phyloP scores from a whole-genome alignment of 441 rosid species.

The Populus trichocarpa region DNA sequence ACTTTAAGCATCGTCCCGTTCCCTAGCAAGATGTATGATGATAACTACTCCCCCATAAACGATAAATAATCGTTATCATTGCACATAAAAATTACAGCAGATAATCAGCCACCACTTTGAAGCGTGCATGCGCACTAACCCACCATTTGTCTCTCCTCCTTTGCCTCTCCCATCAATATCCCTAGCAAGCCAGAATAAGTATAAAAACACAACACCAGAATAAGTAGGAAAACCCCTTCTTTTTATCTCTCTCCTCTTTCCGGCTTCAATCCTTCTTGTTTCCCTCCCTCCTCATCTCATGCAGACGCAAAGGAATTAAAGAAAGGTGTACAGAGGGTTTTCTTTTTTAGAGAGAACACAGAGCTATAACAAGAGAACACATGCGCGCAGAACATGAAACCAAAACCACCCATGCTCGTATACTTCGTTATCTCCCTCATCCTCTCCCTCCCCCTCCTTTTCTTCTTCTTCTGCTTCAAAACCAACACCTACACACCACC shows the following conservation, averaged over 20 bases:
- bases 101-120: too few species aligned
- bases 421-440: conserved; percentile 40
- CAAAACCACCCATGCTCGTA: conserved; percentile 33
- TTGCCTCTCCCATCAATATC: neutral
- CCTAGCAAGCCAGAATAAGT: too few species aligned
- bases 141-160: neutral
- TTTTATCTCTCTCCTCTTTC: too few species aligned
- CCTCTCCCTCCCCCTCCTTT: conserved; percentile 29
- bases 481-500: conserved; percentile 17
- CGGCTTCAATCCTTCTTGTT: neutral
- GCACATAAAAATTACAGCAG: too few species aligned
- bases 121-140: neutral
- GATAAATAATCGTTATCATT: too few species aligned
- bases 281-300: neutral
- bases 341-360: neutral
- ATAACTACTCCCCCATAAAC: too few species aligned
- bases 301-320: neutral
- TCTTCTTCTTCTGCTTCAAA: conserved; percentile 26
- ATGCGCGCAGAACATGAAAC: conserved; percentile 31
- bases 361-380: neutral
- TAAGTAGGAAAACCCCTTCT: neutral
- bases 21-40: too few species aligned
- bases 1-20: too few species aligned
- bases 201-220: too few species aligned
- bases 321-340: too few species aligned